Evolutionary conservation across 108 stramenopile genomes (phyloP).

Genomic region (Nitzschia inconspicua): DNA sequence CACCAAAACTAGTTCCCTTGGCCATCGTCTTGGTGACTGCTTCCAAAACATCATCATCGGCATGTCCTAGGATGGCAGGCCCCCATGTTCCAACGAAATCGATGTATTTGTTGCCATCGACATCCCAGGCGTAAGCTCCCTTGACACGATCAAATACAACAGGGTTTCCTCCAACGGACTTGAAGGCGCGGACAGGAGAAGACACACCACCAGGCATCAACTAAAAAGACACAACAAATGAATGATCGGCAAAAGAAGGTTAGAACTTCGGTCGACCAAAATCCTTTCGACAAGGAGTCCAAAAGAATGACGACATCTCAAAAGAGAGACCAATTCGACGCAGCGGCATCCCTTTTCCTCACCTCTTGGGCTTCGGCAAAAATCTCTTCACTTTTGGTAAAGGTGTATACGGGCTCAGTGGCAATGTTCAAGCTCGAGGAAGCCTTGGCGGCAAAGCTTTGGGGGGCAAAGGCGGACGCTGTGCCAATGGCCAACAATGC

Average conservation of each 20-base stretch:
- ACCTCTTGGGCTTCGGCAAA: conserved; percentile 82
- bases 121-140: conserved; percentile 98
- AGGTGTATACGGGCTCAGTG: conserved; percentile 56
- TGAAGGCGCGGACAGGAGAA: conserved; percentile 98
- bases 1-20: conserved; percentile 98
- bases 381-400: conserved; percentile 85
- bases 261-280: neutral
- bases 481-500: conserved; percentile 52
- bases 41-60: conserved; percentile 94
- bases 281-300: neutral
- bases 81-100: conserved; percentile 98
- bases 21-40: conserved; percentile 90
- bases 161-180: conserved; percentile 96
- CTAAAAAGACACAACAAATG: conserved; percentile 30
- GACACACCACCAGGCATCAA: conserved; percentile 98
- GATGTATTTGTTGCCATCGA: conserved; percentile 96
- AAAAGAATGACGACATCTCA: neutral
- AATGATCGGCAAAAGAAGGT: neutral
- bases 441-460: conserved; percentile 13
- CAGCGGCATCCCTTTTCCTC: conserved; percentile 17
- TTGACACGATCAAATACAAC: conserved; percentile 96
- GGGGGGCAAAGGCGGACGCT: conserved; percentile 62
- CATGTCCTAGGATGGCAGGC: conserved; percentile 97
- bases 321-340: neutral
- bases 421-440: conserved; percentile 24